Evolutionary conservation across 306 rosid species (phyloP).

Genomic region (Lithocarpus polystachyus): DNA sequence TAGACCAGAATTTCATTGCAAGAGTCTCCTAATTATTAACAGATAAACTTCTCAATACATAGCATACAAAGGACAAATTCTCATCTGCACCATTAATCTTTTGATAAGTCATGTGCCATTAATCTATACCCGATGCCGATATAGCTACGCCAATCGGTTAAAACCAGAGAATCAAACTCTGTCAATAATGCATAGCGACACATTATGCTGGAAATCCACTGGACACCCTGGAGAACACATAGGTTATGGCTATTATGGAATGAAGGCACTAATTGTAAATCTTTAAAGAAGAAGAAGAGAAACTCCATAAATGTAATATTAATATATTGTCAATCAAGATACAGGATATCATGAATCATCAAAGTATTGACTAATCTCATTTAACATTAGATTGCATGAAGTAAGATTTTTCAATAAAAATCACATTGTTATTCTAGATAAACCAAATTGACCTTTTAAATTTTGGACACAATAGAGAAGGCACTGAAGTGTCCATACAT

Average conservation of each 20-base stretch:
- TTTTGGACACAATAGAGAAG: no score
- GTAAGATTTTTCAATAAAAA: no score
- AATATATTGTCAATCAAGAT: neutral
- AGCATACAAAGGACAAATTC: neutral
- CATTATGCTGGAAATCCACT: neutral
- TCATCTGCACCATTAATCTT: neutral
- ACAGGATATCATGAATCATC: neutral
- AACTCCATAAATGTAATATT: neutral
- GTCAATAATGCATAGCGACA: neutral
- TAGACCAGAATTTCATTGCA: neutral
- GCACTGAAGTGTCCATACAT: no score
- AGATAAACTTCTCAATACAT: neutral
- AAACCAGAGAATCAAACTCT: neutral
- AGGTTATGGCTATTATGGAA: neutral
- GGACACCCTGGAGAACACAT: neutral
- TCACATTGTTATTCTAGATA: no score
- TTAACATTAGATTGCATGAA: no score
- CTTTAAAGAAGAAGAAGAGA: neutral
- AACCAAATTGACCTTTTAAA: no score
- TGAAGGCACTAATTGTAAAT: neutral
- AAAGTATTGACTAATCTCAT: no score
- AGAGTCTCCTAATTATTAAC: neutral
- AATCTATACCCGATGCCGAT: neutral
- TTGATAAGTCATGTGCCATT: no score
- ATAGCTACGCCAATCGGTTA: neutral